These are phyloP conservation scores for Plasmodium coatneyi DNA, from an alignment of 169 alveolate genomes.

Conservation along the genomic window DNA sequence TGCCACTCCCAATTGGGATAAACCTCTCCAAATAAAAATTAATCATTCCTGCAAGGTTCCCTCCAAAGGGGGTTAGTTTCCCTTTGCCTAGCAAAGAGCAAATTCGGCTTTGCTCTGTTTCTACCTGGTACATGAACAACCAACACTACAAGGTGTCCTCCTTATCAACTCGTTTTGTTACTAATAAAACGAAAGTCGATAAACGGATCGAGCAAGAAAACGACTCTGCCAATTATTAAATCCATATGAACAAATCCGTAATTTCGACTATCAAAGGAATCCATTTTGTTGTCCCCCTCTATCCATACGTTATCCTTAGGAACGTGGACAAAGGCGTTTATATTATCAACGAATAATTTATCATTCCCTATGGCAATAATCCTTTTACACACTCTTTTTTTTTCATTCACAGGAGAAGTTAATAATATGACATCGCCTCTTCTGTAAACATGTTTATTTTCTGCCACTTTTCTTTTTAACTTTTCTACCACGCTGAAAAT, in stretches of 20 bases:
- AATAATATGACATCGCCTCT: constrained; percentile 70
- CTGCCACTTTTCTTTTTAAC: not conserved
- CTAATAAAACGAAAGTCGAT: constrained; percentile 27
- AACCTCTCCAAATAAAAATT: not conserved
- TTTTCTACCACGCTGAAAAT: constrained; percentile 12
- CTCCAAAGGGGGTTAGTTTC: not conserved
- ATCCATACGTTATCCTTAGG: constrained; percentile 63
- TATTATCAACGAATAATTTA: constrained; percentile 48
- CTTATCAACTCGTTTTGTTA: not conserved
- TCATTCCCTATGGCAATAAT: constrained; percentile 72
- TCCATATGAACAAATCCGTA: constrained; percentile 65
- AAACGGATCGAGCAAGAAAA: constrained; percentile 70
- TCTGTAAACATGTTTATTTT: constrained; percentile 19
- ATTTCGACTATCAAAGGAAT: constrained; percentile 75
- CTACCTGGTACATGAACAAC: not conserved
- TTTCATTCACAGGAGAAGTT: constrained; percentile 65
- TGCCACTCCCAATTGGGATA: not conserved
- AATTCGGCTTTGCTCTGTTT: not conserved
- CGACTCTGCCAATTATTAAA: constrained; percentile 49
- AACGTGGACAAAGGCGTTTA: constrained; percentile 34
- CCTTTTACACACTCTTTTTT: constrained; percentile 75
- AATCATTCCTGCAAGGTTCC: not conserved
- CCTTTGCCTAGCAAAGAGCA: not conserved
- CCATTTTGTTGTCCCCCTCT: constrained; percentile 73
- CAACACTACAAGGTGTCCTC: not conserved